Evolutionary conservation across 2,329 filamentous ascomycete species (phyloP).

Genomic region (Microascus cirrosus): DNA sequence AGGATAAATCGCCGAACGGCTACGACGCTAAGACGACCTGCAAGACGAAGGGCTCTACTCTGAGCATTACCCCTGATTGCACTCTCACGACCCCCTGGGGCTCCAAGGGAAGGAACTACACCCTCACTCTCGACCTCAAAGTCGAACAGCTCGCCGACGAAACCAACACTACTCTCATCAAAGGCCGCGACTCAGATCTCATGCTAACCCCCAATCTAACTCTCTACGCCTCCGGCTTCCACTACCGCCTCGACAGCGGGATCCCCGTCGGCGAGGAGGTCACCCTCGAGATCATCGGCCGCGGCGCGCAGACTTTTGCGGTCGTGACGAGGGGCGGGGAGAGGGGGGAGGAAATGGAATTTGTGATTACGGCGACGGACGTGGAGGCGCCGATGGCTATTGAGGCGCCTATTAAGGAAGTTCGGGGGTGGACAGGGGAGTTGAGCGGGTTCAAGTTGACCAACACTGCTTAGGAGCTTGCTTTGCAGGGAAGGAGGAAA

Average conservation of each 20-base stretch:
- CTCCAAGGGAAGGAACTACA: constrained; percentile 47
- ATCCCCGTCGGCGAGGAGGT: constrained; percentile 18
- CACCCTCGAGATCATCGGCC: constrained; percentile 16
- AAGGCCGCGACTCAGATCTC: constrained; percentile 30
- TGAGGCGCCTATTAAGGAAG: constrained; percentile 28
- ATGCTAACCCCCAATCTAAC: constrained; percentile 24
- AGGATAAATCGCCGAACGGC: constrained; percentile 5
- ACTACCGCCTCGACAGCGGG: constrained; percentile 21
- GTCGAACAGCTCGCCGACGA: constrained; percentile 17
- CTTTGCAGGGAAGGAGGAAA: no score
- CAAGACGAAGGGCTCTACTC: constrained; percentile 12
- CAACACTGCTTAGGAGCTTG: background rate
- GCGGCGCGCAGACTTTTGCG: constrained; percentile 20
- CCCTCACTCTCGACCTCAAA: constrained; percentile 31
- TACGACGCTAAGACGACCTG: constrained; percentile 24
- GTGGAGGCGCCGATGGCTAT: constrained; percentile 29
- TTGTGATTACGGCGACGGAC: constrained; percentile 17
- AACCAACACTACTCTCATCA: constrained; percentile 26
- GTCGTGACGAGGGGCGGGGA: background rate
- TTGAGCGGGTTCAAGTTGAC: constrained; percentile 8
- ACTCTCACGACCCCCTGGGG: constrained; percentile 31
- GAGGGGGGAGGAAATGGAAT: constrained; percentile 21
- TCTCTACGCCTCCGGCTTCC: constrained; percentile 20
- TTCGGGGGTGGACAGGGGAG: constrained; percentile 21
- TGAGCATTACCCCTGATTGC: constrained; percentile 24